phyloP scores from a whole-genome alignment of 345 rosid genomes.

The Eucalyptus marginata region DNA sequence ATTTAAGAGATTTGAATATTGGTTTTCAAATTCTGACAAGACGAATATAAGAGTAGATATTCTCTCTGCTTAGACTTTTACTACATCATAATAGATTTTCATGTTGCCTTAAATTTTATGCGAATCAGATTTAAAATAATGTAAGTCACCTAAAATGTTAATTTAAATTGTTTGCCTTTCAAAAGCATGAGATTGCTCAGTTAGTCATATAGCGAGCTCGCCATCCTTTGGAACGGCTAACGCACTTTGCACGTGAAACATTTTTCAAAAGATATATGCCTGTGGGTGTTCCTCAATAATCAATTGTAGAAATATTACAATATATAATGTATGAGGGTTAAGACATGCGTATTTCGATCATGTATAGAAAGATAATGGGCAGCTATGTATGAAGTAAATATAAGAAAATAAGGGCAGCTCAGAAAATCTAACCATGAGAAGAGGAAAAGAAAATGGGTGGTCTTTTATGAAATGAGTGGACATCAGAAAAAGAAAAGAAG shows the following conservation, averaged over 20 bases:
- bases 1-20: neutral
- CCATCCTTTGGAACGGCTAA: neutral
- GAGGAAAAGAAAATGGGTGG: neutral
- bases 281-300: neutral
- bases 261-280: neutral
- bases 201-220: neutral
- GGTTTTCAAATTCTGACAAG: neutral
- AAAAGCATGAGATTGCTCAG: neutral
- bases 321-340: neutral
- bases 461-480: neutral
- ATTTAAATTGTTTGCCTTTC: neutral
- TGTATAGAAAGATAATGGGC: neutral
- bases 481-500: neutral
- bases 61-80: neutral
- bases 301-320: neutral
- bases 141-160: neutral
- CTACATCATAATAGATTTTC: neutral
- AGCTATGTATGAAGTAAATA: neutral
- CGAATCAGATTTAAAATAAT: too few relatives aligned
- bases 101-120: neutral
- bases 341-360: neutral
- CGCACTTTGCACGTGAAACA: neutral
- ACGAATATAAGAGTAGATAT: neutral
- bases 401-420: neutral
- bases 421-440: neutral